These are phyloP conservation scores for Aspergillus sp. DNA, from an alignment of 2,329 filamentous ascomycete species.

Conservation along the genomic window DNA sequence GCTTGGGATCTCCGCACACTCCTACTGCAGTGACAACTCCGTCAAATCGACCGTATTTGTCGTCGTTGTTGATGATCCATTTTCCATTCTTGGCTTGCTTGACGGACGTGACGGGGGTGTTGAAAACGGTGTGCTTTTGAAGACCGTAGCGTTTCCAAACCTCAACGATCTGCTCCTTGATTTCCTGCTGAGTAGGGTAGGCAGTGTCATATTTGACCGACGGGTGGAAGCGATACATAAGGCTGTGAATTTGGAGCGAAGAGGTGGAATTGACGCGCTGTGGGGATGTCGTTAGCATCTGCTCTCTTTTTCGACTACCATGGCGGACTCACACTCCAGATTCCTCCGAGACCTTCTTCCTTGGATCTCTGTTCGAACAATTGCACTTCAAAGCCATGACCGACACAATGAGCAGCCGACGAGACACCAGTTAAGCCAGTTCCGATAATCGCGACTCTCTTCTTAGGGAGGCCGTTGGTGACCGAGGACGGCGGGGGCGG, in stretches of 20 bases:
- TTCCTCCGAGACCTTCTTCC: conserved; percentile 67
- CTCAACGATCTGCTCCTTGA: conserved; percentile 67
- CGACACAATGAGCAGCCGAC: conserved; percentile 77
- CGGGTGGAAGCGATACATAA: conserved; percentile 88
- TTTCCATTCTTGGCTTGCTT: conserved; percentile 67
- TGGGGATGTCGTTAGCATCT: neutral
- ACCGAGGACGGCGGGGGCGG: conserved; percentile 58
- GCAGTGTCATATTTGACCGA: conserved; percentile 71
- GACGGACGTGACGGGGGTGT: conserved; percentile 66
- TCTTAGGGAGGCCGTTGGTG: conserved; percentile 52
- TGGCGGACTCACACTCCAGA: conserved; percentile 66
- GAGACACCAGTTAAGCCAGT: conserved; percentile 74
- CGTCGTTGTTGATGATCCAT: conserved; percentile 77
- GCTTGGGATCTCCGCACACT: conserved; percentile 76
- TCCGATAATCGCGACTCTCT: conserved; percentile 68
- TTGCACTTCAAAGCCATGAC: conserved; percentile 78
- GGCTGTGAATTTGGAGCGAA: conserved; percentile 76
- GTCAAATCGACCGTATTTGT: conserved; percentile 71
- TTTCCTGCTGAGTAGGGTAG: conserved; percentile 76
- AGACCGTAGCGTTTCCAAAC: conserved; percentile 76
- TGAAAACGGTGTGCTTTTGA: conserved; percentile 68
- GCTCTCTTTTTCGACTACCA: neutral
- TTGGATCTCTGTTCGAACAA: conserved; percentile 73
- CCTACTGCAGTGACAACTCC: conserved; percentile 77
- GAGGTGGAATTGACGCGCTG: conserved; percentile 79